Evolutionary conservation across 1,284 basidiomycete species (phyloP), one percentile per base, ranked within the genome.

Genomic region (Ustilago shanxiensis): DNA sequence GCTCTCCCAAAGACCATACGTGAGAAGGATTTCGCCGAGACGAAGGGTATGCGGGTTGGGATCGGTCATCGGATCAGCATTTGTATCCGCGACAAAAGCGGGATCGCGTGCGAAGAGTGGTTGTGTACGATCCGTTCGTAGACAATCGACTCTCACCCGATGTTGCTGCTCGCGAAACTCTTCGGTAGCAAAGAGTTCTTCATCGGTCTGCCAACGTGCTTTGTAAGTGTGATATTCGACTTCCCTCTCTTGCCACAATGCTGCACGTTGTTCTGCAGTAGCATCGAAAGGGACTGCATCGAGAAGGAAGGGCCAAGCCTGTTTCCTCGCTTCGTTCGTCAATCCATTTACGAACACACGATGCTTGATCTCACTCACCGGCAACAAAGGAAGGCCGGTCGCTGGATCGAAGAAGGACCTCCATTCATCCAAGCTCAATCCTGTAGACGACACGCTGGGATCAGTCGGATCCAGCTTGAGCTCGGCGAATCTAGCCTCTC

Each of bases 91-190:
- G 50, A 73, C 82, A 37, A 71, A 58, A 16, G 55, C 31, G 6
- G 54, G 8, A n/a, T 59, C 59, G 55, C 66, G 52, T 14, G 44
- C 57, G 81, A 97, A 99, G 56, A 97, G 88, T 0, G 93, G 90
- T 73, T 98, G 95, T 18, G 90, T 92, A 18, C 96, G 90, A 86
- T 99, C 97, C n/a, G 97, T 98, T 14, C 97, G 90, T 58, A 96
- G 91, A 83, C 96, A 98, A 84, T 99, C 97, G 57, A 99, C 95
- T 83, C 97, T 92, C 75, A 94, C 94, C 20, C 94, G 90, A 87
- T 95, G 94, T 39, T 92, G 90, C 86, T 95, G 93, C 89, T 82
- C 80, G 26, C 65, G 62, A 33, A 79, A 66, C 49, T 53, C 68
- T 13, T 76, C 57, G 8, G 55, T 60, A 3, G 63, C 50, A 0